Conservation (phyloP, 441 rosid species). For the Pelargonium hybrid region DNA sequence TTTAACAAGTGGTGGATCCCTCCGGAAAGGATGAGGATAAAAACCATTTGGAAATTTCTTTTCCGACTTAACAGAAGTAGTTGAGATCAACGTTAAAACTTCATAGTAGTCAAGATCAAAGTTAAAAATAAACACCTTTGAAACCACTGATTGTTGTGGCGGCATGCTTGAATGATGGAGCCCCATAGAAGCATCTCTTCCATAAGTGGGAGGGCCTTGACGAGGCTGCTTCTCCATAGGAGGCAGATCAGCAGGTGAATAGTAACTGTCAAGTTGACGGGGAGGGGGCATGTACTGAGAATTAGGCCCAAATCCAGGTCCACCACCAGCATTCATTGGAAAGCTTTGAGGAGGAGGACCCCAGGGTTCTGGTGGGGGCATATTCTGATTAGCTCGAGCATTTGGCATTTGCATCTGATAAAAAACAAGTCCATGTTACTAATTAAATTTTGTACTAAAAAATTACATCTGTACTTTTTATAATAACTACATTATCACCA, state of each 20-base stretch:
- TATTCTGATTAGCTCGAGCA: constrained; percentile 18
- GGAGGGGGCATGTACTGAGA: constrained; percentile 23
- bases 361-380: constrained; percentile 23
- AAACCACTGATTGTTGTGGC: constrained; percentile 21
- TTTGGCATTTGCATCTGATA: constrained; percentile 27
- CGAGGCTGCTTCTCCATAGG: constrained; percentile 21
- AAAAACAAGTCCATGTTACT: not conserved
- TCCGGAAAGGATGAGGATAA: not conserved
- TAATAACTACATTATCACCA: no score
- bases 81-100: not conserved
- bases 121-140: constrained; percentile 17
- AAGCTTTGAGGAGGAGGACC: constrained; percentile 23
- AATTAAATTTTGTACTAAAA: not conserved
- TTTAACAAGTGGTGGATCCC: not conserved
- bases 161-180: constrained; percentile 18
- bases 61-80: not conserved
- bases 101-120: not conserved
- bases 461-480: no score
- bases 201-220: constrained; percentile 24
- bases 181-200: constrained; percentile 24
- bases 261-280: constrained; percentile 23
- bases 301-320: constrained; percentile 22
- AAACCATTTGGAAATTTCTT: not conserved
- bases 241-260: constrained; percentile 24
- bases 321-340: constrained; percentile 19